Evolutionary conservation across 768 basidiomycete genomes (phyloP), one percentile per base, ranked within the genome.

Genomic region (Melanogaster broomeanus): DNA sequence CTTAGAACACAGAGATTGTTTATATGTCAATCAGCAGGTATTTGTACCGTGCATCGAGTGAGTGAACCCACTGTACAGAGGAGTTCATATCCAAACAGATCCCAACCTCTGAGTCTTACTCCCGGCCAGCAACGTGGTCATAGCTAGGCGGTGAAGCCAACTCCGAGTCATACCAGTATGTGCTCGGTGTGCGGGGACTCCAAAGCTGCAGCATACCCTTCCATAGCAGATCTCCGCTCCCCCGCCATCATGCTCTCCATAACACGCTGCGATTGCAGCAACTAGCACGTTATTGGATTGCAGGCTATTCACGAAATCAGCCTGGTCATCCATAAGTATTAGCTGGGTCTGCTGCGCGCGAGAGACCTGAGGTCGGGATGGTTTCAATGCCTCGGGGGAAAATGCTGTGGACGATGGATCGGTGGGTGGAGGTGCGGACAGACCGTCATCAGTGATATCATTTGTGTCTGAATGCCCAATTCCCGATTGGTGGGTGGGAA

Each of bases 221-320:
- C 53, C 4, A 58, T 42, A 7, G 3, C n/a, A 42, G 53, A 48
- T 3, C 30, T 48, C 34, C 21, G 48, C 16, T 59, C 57, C 25
- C 57, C 51, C 31, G 60, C 53, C 16, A 61, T 49, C 53, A 62
- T 61, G 19, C 61, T 42, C 41, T 58, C 60, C 33, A 61, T 62
- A 13, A 61, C 56, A 3, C 59, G 53, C 7, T n/a, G 56, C 56
- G 12, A 61, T 48, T 33, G 51, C 61, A n/a, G 21, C 35, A 2
- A 53, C 48, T 10, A 59, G 59, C 16, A 61, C 43, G 22, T 53
- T 58, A 15, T 58, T 56, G 27, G 37, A 16, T 10, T 58, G 53
- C 25, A 61, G 30, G 34, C 15, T 51, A 25, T 58, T 58, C 25
- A 58, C 47, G 38, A 58, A 61, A 45, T 61, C 55, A 16, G 52